Conservation (phyloP, 106 monocot genomes). For the Acorus calamus region DNA sequence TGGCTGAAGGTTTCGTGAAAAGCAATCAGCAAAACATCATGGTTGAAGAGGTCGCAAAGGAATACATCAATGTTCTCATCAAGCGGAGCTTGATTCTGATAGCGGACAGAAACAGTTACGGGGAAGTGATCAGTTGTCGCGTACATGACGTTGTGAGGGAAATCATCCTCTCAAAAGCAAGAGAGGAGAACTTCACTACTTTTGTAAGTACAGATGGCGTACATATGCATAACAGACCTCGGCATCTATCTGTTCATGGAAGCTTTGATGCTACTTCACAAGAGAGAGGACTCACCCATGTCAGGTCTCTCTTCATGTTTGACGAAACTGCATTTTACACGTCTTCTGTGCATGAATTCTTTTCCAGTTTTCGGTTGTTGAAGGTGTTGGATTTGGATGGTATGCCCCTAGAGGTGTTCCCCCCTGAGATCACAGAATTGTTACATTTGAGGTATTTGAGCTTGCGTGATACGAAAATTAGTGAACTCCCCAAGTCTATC, state of each 20-base stretch:
- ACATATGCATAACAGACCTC: neutral
- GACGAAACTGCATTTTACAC: neutral
- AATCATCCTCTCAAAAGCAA: conserved; percentile 14
- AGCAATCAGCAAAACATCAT: conserved; percentile 1
- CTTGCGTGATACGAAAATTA: too few relatives aligned
- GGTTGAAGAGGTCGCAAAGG: conserved; percentile 13
- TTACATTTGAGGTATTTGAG: too few relatives aligned
- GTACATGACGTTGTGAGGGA: conserved; percentile 25
- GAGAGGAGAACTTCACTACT: conserved; percentile 21
- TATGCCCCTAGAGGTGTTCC: conserved; percentile 13
- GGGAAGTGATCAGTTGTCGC: conserved; percentile 16
- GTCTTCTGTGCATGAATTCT: conserved; percentile 1
- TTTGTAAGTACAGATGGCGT: neutral
- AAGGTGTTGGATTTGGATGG: conserved; percentile 29
- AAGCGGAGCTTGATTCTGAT: conserved; percentile 25
- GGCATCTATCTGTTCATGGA: conserved; percentile 13
- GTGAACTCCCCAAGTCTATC: too few relatives aligned
- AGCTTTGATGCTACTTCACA: neutral
- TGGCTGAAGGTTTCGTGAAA: conserved; percentile 30
- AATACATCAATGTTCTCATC: conserved; percentile 21
- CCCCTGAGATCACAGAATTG: neutral
- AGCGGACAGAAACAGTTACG: conserved; percentile 22
- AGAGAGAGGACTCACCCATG: conserved; percentile 6
- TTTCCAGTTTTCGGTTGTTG: conserved; percentile 13
- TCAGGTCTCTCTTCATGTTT: conserved; percentile 25